These are phyloP conservation scores for Trichoderma brevicompactum DNA, from an alignment of 2,329 filamentous ascomycete genomes.

Conservation along the genomic window DNA sequence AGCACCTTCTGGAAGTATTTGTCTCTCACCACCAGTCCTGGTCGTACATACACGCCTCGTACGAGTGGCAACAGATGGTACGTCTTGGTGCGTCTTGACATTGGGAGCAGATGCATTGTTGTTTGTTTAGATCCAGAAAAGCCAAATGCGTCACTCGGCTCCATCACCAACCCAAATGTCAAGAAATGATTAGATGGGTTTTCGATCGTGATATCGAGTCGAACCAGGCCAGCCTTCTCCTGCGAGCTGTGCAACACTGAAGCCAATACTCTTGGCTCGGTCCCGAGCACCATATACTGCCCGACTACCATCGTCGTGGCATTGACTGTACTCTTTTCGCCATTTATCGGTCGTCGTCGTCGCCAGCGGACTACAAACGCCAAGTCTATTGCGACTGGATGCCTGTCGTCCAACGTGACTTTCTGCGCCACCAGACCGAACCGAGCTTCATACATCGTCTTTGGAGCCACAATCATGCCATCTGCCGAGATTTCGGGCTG, in stretches of 20 bases:
- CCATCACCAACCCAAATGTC: constrained; percentile 90
- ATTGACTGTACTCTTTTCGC: constrained; percentile 50
- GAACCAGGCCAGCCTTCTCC: constrained; percentile 44
- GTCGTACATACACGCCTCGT: constrained; percentile 69
- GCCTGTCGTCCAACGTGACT: constrained; percentile 77
- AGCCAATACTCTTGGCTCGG: constrained; percentile 83
- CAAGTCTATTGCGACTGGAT: constrained; percentile 74
- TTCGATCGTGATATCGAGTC: constrained; percentile 71
- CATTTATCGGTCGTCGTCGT: constrained; percentile 46
- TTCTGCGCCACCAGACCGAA: constrained; percentile 80
- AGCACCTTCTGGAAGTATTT: constrained; percentile 92
- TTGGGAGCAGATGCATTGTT: constrained; percentile 78
- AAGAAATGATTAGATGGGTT: constrained; percentile 95
- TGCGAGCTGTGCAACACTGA: constrained; percentile 52
- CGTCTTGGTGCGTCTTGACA: constrained; percentile 73
- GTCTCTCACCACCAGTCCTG: constrained; percentile 78
- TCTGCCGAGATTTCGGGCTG: constrained; percentile 45
- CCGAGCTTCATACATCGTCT: constrained; percentile 70
- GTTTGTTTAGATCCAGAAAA: constrained; percentile 87
- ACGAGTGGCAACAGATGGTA: constrained; percentile 75
- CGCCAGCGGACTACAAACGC: constrained; percentile 79
- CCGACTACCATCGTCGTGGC: constrained; percentile 76
- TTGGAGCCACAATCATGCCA: constrained; percentile 61
- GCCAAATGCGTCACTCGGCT: constrained; percentile 88
- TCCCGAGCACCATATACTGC: constrained; percentile 76